Conservation (phyloP, 805 yeast species). For the Teunomyces barrocoloradensis region DNA sequence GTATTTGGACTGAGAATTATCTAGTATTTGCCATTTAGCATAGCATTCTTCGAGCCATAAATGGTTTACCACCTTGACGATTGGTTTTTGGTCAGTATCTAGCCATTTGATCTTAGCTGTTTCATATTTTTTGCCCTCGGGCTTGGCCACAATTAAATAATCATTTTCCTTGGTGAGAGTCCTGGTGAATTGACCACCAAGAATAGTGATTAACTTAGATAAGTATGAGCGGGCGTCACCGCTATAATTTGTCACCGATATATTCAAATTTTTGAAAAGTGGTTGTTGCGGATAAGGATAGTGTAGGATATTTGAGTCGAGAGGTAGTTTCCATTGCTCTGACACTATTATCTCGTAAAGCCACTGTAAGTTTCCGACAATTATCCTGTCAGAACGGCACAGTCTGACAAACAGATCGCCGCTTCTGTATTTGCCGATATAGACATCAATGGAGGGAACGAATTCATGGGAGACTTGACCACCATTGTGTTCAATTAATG, state of each 20-base stretch:
- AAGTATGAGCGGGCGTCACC: slow-evolving; percentile 83
- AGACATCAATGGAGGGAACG: slow-evolving; percentile 31
- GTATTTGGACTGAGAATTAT: slow-evolving; percentile 47
- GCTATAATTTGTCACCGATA: slow-evolving; percentile 75
- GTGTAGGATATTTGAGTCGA: slow-evolving; percentile 54
- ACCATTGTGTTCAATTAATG: slow-evolving; percentile 51
- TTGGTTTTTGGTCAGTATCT: slow-evolving; percentile 19
- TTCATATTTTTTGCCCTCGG: slow-evolving; percentile 69
- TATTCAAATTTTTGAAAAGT: slow-evolving; percentile 51
- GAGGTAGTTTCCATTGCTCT: slow-evolving; percentile 55
- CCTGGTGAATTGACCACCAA: slow-evolving; percentile 78
- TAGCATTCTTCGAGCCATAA: slow-evolving; percentile 87
- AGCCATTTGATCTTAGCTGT: slow-evolving; percentile 68
- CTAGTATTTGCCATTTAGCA: slow-evolving; percentile 53
- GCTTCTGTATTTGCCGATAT: slow-evolving; percentile 59
- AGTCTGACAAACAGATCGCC: slow-evolving; percentile 57
- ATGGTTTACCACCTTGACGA: slow-evolving; percentile 65
- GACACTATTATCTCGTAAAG: slow-evolving; percentile 62
- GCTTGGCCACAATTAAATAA: slow-evolving; percentile 65
- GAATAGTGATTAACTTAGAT: slow-evolving; percentile 54
- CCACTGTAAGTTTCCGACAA: slow-evolving; percentile 74
- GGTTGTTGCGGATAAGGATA: slow-evolving; percentile 62
- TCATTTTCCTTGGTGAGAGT: slow-evolving; percentile 65
- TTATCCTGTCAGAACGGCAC: slow-evolving; percentile 33
- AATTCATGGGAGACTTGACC: slow-evolving; percentile 43